Conservation (phyloP, 257 asterid genomes). For the Scutellaria barbata region DNA sequence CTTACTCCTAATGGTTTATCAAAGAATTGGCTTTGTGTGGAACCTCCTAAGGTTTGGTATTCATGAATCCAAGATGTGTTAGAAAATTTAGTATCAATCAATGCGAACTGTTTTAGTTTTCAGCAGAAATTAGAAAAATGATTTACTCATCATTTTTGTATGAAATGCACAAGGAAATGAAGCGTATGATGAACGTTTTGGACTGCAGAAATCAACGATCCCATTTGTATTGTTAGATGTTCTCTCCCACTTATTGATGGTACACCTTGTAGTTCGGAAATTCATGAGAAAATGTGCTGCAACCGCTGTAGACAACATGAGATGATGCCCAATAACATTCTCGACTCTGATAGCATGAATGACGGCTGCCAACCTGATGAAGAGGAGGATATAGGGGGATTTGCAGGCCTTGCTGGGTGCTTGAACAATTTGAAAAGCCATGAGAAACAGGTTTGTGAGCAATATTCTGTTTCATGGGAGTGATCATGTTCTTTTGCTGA, state of each 20-base stretch:
- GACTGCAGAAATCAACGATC: conserved; percentile 13
- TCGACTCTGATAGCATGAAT: conserved; percentile 39
- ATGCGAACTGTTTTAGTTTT: conserved; percentile 13
- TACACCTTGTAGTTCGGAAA: conserved; percentile 68
- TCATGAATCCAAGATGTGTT: neutral
- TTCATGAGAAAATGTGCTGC: conserved; percentile 92
- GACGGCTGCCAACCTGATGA: conserved; percentile 49
- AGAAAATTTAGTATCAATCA: conserved; percentile 18
- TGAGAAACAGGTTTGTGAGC: conserved; percentile 74
- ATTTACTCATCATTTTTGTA: conserved; percentile 18
- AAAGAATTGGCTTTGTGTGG: neutral
- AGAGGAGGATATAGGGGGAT: conserved; percentile 96
- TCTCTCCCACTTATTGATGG: conserved; percentile 31
- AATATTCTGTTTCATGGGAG: conserved; percentile 19
- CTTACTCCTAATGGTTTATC: neutral
- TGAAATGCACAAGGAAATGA: conserved; percentile 13
- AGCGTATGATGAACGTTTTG: conserved; percentile 11
- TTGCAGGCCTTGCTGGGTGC: conserved; percentile 82
- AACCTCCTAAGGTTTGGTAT: conserved; percentile 2
- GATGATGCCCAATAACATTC: conserved; percentile 37
- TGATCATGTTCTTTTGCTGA: conserved; percentile 30
- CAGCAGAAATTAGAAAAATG: neutral
- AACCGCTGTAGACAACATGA: conserved; percentile 63
- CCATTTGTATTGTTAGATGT: conserved; percentile 11
- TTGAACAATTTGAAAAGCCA: conserved; percentile 61